phyloP scores from a whole-genome alignment of 129 eudicot genomes.

The Silybum marianum region DNA sequence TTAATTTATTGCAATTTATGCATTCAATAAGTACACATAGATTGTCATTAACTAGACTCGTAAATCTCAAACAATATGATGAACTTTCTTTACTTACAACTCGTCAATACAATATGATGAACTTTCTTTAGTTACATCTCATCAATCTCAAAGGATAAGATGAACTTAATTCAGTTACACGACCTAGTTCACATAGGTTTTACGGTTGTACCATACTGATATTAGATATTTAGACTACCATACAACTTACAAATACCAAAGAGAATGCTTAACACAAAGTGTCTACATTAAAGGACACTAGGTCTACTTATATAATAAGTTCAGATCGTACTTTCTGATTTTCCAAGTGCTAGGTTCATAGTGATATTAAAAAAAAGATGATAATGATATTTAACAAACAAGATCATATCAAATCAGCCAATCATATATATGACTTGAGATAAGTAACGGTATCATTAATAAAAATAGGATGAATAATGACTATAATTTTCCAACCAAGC shows the following conservation, averaged over 20 bases:
- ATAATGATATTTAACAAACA: neutral
- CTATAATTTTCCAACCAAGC: neutral
- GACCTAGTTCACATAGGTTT: neutral
- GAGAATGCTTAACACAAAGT: neutral
- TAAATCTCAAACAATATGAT: neutral
- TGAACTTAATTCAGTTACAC: neutral
- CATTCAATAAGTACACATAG: neutral
- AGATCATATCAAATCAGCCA: neutral
- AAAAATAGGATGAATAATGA: no score
- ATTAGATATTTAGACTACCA: neutral
- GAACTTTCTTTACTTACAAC: neutral
- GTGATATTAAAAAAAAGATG: neutral
- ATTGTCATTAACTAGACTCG: neutral
- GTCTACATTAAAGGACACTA: neutral
- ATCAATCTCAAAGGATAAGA: no score
- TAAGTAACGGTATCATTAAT: neutral
- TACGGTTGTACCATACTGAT: no score
- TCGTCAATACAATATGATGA: neutral
- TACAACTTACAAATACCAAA: neutral
- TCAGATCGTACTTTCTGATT: neutral
- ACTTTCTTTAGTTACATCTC: neutral
- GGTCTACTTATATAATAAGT: neutral
- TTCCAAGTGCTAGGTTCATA: neutral
- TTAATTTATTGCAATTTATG: no score
- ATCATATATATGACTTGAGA: neutral